Percentiles rank a stretch among this genome's conserved stretches.
These are phyloP conservation scores for Vararia minispora DNA, from an alignment of 768 basidiomycete genomes.

Conservation along the genomic window DNA sequence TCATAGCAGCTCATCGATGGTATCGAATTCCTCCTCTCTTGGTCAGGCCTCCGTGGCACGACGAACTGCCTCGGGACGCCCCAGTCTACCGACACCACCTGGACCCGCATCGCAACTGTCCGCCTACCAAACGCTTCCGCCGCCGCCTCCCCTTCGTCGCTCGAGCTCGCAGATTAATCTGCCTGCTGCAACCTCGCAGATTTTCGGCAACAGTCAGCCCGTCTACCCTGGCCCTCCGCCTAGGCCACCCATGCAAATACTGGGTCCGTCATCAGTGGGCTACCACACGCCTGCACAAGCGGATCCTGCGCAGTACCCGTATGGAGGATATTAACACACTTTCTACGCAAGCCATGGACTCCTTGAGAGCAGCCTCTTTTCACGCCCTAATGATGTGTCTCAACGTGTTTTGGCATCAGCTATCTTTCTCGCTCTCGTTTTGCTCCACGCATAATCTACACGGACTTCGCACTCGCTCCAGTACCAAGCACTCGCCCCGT, in stretches of 20 bases:
- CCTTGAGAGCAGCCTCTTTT: too few species aligned
- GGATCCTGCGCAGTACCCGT: slow-evolving; percentile 3
- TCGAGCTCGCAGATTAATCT: slow-evolving; percentile 12
- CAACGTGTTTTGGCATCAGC: too few species aligned
- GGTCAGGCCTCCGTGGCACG: too few species aligned
- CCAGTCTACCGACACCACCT: slow-evolving; percentile 21
- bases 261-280: slow-evolving; percentile 5
- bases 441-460: too few species aligned
- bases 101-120: slow-evolving; percentile 5
- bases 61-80: slow-evolving; percentile 26
- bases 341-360: too few species aligned
- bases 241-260: slow-evolving; percentile 15
- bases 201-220: slow-evolving; percentile 9
- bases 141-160: slow-evolving; percentile 16
- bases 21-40: slow-evolving; percentile 6
- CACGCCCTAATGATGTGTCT: too few species aligned
- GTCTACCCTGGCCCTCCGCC: slow-evolving; percentile 21
- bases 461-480: too few species aligned
- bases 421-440: too few species aligned
- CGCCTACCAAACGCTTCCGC: slow-evolving; percentile 13
- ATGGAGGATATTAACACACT: slow-evolving; percentile 13
- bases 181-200: slow-evolving; percentile 2
- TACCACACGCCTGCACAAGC: slow-evolving; percentile 10
- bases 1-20: slow-evolving; percentile 10
- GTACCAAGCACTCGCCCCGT: too few species aligned